Evolutionary conservation across 352 stramenopile species (phyloP), one percentile per base, ranked within the genome.

Genomic region (Globisporangium cystogenes): DNA sequence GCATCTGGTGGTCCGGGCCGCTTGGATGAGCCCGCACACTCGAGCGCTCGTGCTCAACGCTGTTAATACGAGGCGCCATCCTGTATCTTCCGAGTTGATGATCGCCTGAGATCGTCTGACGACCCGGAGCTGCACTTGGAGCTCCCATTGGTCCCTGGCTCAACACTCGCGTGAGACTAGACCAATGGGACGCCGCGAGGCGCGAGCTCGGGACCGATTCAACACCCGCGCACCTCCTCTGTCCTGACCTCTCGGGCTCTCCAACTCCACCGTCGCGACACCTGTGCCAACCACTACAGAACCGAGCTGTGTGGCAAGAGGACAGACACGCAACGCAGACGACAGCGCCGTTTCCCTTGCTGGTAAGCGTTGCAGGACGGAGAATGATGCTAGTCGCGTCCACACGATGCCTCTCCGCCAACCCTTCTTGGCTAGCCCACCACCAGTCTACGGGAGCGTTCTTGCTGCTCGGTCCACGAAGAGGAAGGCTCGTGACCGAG

Each of bases 81-180:
- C 33, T 39, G 33, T 39, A 39, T 39, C 33, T 12, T 35, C 27
- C n/a, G 27, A 31, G 8, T 35, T 15, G 29, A 8, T 35, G 29
- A 18, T 39, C 14, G 33, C 33, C 33, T 39, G 33, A 16, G 33
- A 39, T 39, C 33, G 33, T 7, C 33, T 39, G 33, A 39, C 33
- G 33, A 39, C 33, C 29, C 33, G 14, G 33, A 39, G 11, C 33
- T 39, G 33, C 12, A 18, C 33, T 39, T 39, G 33, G 33, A 39
- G 51, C 20, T 48, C 39, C 20, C 18, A 31, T 36, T 49, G 23
- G 44, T 56, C 7, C 39, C 39, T 56, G 10, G 51, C 43, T 36
- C 39, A 43, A 23, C n/a, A 20, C 6, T 43, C 18, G 7, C 7
- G n/a, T 6, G 6, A 43, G 39, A 24, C 16, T 4, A 23, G 24